phyloP scores from a whole-genome alignment of 1,139 yeast genomes.

The Zygosaccharomyces pseudobailii region DNA sequence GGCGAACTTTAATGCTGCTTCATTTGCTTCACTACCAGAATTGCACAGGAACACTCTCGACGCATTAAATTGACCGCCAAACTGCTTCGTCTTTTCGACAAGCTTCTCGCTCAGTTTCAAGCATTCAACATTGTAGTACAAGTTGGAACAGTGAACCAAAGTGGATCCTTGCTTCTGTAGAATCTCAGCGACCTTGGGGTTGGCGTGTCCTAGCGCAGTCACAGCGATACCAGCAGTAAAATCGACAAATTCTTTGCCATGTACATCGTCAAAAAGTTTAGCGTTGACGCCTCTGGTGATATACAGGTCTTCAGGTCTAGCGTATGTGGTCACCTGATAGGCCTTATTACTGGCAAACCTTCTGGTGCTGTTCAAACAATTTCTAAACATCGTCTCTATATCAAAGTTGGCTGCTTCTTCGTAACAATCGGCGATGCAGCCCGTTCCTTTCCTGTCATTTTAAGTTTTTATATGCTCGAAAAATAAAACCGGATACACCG shows the following conservation, averaged over 20 bases:
- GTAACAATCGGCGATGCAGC: neutral
- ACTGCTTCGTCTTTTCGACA: slow-evolving; percentile 58
- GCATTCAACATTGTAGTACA: slow-evolving; percentile 81
- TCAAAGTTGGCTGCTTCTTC: neutral
- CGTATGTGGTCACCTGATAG: slow-evolving; percentile 34
- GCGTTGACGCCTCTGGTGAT: slow-evolving; percentile 33
- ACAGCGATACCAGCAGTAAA: slow-evolving; percentile 97
- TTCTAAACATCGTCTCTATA: slow-evolving; percentile 15
- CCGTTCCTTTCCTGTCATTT: neutral
- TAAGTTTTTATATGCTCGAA: neutral
- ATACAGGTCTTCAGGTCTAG: slow-evolving; percentile 33
- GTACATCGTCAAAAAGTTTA: slow-evolving; percentile 50
- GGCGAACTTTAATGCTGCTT: slow-evolving; percentile 95
- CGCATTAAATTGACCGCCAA: slow-evolving; percentile 80
- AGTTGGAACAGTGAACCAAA: slow-evolving; percentile 77
- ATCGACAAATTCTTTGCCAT: slow-evolving; percentile 74
- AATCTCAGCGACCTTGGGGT: slow-evolving; percentile 66
- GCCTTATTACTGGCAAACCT: slow-evolving; percentile 12
- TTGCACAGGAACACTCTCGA: slow-evolving; percentile 82
- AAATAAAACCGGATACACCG: neutral
- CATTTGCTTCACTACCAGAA: slow-evolving; percentile 96
- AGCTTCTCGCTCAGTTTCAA: slow-evolving; percentile 71
- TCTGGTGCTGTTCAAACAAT: slow-evolving; percentile 8
- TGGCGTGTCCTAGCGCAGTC: slow-evolving; percentile 85
- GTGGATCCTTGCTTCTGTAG: slow-evolving; percentile 66